These are phyloP conservation scores for Ogataea salicorniae DNA, from an alignment of 805 yeast genomes.

Conservation along the genomic window DNA sequence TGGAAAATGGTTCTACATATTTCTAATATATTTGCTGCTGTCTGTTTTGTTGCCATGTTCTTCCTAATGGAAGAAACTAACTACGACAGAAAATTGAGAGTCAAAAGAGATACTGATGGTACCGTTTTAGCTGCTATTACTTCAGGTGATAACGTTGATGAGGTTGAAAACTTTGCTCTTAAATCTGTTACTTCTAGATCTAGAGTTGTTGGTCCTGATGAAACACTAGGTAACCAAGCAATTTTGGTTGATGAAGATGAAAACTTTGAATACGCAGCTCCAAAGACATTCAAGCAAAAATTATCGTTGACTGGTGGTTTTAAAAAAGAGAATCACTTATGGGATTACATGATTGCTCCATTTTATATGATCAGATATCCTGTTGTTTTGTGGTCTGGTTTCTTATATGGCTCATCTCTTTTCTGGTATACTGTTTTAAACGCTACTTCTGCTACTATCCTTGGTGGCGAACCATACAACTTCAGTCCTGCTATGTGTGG, in stretches of 20 bases:
- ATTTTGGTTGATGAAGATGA: too few species aligned
- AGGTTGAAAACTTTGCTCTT: conserved; percentile 26
- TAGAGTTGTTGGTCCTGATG: too few species aligned
- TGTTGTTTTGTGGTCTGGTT: conserved; percentile 55
- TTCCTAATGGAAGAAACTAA: conserved; percentile 54
- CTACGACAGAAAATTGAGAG: conserved; percentile 32
- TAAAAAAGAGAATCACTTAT: too few species aligned
- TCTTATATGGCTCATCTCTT: conserved; percentile 44
- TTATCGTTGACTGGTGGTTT: too few species aligned
- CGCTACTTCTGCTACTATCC: conserved; percentile 41
- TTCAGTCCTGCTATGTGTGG: conserved; percentile 45
- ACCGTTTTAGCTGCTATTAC: conserved; percentile 19
- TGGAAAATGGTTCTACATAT: conserved; percentile 52
- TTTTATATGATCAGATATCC: conserved; percentile 33
- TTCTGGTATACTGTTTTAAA: conserved; percentile 46
- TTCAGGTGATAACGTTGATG: conserved; percentile 21
- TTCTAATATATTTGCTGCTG: conserved; percentile 43
- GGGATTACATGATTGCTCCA: too few species aligned
- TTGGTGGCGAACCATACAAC: conserved; percentile 46
- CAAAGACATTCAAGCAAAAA: too few species aligned
- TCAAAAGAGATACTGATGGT: conserved; percentile 22
- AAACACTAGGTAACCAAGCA: too few species aligned
- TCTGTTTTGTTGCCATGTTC: conserved; percentile 33
- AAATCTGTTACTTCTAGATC: conserved; percentile 3
- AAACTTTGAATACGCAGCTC: too few species aligned